phyloP scores from a whole-genome alignment of 805 yeast species.

The Torulaspora delbrueckii region DNA sequence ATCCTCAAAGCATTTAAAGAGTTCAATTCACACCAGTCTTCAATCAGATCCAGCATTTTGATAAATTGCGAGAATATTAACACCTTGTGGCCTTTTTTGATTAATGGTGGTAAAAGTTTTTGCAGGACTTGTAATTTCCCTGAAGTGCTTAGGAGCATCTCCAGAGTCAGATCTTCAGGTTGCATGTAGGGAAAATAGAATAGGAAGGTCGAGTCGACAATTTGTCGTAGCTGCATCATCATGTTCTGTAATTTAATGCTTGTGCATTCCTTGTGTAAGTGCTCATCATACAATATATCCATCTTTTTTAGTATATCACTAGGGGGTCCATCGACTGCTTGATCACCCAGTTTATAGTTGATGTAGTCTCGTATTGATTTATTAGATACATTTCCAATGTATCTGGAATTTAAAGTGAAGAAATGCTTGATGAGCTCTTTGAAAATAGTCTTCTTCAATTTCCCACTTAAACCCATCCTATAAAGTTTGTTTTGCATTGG shows the following conservation, averaged over 20 bases:
- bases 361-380: constrained; percentile 42
- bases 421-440: constrained; percentile 50
- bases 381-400: constrained; percentile 31
- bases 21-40: constrained; percentile 61
- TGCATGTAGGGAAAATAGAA: constrained; percentile 71
- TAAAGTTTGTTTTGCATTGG: constrained; percentile 61
- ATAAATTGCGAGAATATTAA: constrained; percentile 87
- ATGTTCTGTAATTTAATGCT: constrained; percentile 57
- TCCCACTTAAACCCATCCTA: constrained; percentile 42
- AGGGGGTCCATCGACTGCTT: constrained; percentile 4
- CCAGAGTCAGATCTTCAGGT: constrained; percentile 40
- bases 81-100: constrained; percentile 55
- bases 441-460: constrained; percentile 43
- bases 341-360: constrained; percentile 31
- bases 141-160: constrained; percentile 49
- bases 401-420: constrained; percentile 39
- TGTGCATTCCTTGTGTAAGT: constrained; percentile 40
- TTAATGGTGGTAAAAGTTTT: constrained; percentile 51
- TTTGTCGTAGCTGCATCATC: constrained; percentile 78
- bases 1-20: constrained; percentile 50
- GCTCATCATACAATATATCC: constrained; percentile 30
- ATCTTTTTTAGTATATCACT: constrained; percentile 17
- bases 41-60: constrained; percentile 70
- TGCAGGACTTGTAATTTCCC: constrained; percentile 70
- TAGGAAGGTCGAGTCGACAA: constrained; percentile 81